Base-by-base conservation (phyloP, 176 grass and related monocot genomes). In the Phoenix dactylifera region DNA sequence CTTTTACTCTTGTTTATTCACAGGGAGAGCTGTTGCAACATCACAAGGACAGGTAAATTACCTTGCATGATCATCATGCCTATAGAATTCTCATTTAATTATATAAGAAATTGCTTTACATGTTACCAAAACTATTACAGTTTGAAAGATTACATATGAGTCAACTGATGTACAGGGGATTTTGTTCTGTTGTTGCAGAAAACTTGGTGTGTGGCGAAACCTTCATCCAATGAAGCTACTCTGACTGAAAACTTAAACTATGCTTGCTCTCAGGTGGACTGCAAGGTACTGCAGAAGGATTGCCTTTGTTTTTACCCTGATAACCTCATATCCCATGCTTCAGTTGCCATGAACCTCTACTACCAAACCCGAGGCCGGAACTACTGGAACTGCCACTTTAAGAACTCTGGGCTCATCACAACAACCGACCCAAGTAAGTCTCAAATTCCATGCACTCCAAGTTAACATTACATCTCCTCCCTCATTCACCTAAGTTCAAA, bases 351-450 rank as follows among this genome's bases (percentile, higher is more conserved):
- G 83, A 86, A 86, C 52, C 19, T 62, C 52, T 86, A 86, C 57
- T 86, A 86, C 61, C 78, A 78, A 62, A 55, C 60, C 39, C 51
- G 1, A 26, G 78, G 70, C 3, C 77, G 78, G 74, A 86, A 86
- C 78, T 9, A 70, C 0, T 86, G 78, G 83, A 86, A 86, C 61
- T 82, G 83, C 74, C 70, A 78, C 74, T 86, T 86, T 74, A 82
- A 82, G 4, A 74, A 60, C 65, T 77, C 74, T 14, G 83, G 78
- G 39, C 60, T 86, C 74, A 63, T 78, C 52, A 73, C 52, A 55
- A 62, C 77, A 66, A 82, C 78, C 2, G 74, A 86, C 56, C 83
- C 83, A 51, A 86, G 83, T 82, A 57, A 86, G 69, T 30, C 28
- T 30, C 28, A 4, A 5, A 30, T 30, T 30, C 28, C 28, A 0